Percentiles rank a stretch among this genome's conserved stretches.
Evolutionary conservation across 176 grass and related monocot species (phyloP).

Genomic region (Saccharum spontaneum): DNA sequence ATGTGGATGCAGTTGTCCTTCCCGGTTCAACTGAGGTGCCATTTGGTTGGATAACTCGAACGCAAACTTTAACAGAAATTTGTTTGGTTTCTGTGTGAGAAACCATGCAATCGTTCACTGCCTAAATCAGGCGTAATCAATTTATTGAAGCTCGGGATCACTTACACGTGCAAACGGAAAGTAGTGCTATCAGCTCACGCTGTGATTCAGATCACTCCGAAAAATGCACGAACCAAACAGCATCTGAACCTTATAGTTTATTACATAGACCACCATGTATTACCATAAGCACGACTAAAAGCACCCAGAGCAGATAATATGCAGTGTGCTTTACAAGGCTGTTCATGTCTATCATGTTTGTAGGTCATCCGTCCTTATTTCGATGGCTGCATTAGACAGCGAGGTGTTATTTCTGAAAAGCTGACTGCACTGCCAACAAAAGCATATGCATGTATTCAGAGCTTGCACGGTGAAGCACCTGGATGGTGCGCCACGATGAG

Average conservation of each 20-base stretch:
- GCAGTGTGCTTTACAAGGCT: background rate
- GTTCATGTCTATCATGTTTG: background rate
- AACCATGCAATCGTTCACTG: no score
- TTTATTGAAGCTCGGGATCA: no score
- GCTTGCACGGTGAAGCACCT: constrained; percentile 43
- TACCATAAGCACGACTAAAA: background rate
- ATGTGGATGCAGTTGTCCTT: no score
- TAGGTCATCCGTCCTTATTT: background rate
- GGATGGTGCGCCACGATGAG: constrained; percentile 76
- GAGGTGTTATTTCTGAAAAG: background rate
- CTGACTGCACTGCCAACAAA: background rate
- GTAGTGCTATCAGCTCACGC: no score
- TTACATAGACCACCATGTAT: background rate
- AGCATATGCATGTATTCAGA: constrained; percentile 32
- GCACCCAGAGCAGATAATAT: background rate
- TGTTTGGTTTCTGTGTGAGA: no score
- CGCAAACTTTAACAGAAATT: no score
- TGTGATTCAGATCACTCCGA: no score
- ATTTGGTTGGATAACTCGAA: no score
- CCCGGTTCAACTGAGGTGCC: no score
- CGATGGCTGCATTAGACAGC: background rate
- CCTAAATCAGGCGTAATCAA: no score
- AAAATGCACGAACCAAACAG: no score
- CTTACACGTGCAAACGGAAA: no score
- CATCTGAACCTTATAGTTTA: background rate